Evolutionary conservation across 2,329 filamentous ascomycete genomes (phyloP).

Genomic region (Cladosporium sphaerospermum): DNA sequence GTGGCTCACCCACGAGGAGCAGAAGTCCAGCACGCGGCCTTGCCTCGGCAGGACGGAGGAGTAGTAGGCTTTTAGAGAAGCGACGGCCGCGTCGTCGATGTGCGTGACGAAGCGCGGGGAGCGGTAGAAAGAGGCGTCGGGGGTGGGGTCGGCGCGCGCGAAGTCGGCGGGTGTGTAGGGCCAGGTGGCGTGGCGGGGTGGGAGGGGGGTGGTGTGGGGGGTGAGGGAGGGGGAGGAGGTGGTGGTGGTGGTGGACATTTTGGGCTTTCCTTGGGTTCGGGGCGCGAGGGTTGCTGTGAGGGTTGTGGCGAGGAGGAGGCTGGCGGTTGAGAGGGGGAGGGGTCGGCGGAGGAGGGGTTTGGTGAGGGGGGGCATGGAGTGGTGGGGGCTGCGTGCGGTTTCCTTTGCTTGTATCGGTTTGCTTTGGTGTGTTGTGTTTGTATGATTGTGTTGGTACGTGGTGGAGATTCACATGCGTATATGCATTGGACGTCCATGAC

Average conservation of each 20-base stretch:
- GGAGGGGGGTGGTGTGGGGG: conserved; percentile 23
- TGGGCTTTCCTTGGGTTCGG: not conserved
- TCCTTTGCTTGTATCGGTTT: too few relatives aligned
- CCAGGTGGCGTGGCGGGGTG: conserved; percentile 28
- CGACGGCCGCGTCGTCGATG: conserved; percentile 47
- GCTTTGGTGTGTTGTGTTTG: not conserved
- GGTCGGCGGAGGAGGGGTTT: conserved; percentile 16
- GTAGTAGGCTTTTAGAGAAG: conserved; percentile 42
- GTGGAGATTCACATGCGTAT: not conserved
- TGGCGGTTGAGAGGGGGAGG: conserved; percentile 17
- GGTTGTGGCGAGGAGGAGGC: conserved; percentile 15
- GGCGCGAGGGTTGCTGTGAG: conserved; percentile 13
- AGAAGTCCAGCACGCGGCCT: conserved; percentile 45
- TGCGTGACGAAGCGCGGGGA: conserved; percentile 48
- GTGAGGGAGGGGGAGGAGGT: too few relatives aligned
- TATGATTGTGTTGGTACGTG: not conserved
- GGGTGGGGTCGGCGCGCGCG: conserved; percentile 31
- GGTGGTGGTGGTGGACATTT: too few relatives aligned
- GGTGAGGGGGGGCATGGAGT: conserved; percentile 9
- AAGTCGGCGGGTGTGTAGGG: conserved; percentile 36
- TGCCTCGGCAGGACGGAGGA: conserved; percentile 34
- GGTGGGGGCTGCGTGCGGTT: not conserved
- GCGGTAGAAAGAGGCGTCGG: conserved; percentile 35
- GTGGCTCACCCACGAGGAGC: conserved; percentile 46
- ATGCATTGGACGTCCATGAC: not conserved